A percentile compares a stretch with the other conserved stretches of the same genome.
phyloP scores from a whole-genome alignment of 768 basidiomycete genomes.

The Auriculariales sp. region DNA sequence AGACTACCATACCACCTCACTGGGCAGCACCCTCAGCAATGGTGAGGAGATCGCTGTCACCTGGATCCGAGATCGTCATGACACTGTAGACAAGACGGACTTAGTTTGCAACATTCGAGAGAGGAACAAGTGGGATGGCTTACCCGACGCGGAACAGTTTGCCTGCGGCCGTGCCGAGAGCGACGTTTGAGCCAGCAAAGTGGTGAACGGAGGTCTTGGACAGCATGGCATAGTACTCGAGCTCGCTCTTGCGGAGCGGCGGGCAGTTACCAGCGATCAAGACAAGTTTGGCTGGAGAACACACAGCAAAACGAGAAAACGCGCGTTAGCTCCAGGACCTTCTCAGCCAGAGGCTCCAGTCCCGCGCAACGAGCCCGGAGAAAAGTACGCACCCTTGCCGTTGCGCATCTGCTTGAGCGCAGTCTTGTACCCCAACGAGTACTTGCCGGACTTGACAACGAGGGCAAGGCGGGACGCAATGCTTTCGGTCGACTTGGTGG shows the following conservation, averaged over 20 bases:
- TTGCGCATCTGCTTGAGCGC: constrained; percentile 96
- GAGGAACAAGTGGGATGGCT: constrained; percentile 11
- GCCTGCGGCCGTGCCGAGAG: constrained; percentile 96
- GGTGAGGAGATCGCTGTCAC: constrained; percentile 89
- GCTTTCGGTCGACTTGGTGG: constrained; percentile 84
- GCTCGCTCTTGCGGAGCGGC: constrained; percentile 95
- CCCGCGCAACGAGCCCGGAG: constrained; percentile 48
- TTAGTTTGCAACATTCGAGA: constrained; percentile 1
- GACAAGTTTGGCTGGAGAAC: constrained; percentile 81
- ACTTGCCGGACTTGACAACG: constrained; percentile 98
- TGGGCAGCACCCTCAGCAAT: constrained; percentile 62
- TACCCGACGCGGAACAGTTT: constrained; percentile 98
- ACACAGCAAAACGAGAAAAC: constrained; percentile 9
- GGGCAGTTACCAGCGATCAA: constrained; percentile 99
- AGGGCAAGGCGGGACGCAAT: constrained; percentile 85
- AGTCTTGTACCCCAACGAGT: constrained; percentile 93
- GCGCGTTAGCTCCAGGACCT: constrained; percentile 75
- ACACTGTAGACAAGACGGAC: constrained; percentile 39
- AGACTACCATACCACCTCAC: constrained; percentile 24
- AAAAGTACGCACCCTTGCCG: constrained; percentile 74
- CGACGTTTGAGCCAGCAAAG: constrained; percentile 94
- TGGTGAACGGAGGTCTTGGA: constrained; percentile 98
- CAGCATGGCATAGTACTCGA: constrained; percentile 99
- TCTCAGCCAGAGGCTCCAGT: constrained; percentile 98
- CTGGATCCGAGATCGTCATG: constrained; percentile 92